Evolutionary conservation across 371 early-diverging fungal genomes (phyloP).

Genomic region (Phascolomyces articulosus): DNA sequence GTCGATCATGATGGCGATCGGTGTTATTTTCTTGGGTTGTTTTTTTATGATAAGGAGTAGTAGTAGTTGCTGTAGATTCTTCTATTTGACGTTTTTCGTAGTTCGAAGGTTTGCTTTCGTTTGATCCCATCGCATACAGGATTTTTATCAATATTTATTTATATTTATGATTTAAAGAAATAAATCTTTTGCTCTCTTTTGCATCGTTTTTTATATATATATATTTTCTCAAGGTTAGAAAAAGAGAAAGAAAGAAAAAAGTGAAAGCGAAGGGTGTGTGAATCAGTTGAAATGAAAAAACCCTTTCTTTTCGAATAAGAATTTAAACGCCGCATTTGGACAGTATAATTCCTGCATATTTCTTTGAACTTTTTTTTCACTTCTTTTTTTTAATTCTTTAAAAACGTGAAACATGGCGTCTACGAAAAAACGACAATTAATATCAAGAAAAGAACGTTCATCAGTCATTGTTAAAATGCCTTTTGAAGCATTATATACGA

Average conservation of each 20-base stretch:
- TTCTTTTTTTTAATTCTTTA: neutral
- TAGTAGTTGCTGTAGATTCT: no score
- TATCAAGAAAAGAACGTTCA: conserved; percentile 2
- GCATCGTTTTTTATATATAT: conserved; percentile 1
- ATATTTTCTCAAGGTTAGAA: neutral
- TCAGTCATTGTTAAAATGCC: conserved; percentile 4
- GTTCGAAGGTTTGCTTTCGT: conserved; percentile 8
- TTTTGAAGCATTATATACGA: conserved; percentile 17
- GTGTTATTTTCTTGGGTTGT: neutral
- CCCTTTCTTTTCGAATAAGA: neutral
- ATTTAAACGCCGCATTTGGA: neutral
- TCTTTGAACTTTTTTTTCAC: neutral
- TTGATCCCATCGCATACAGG: conserved; percentile 11
- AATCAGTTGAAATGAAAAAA: neutral
- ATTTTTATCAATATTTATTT: neutral
- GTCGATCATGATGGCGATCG: neutral
- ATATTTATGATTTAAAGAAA: neutral
- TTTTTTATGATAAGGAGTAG: neutral
- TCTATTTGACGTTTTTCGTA: neutral
- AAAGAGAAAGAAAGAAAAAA: conserved; percentile 1
- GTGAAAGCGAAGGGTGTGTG: neutral
- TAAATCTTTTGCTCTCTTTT: conserved; percentile 1
- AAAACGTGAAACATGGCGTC: conserved; percentile 6
- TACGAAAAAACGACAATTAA: conserved; percentile 3
- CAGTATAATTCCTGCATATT: neutral